Percentiles rank a stretch among this genome's conserved stretches.
Conservation (phyloP, 1,284 basidiomycete genomes). For the Inonotus obliquus region DNA sequence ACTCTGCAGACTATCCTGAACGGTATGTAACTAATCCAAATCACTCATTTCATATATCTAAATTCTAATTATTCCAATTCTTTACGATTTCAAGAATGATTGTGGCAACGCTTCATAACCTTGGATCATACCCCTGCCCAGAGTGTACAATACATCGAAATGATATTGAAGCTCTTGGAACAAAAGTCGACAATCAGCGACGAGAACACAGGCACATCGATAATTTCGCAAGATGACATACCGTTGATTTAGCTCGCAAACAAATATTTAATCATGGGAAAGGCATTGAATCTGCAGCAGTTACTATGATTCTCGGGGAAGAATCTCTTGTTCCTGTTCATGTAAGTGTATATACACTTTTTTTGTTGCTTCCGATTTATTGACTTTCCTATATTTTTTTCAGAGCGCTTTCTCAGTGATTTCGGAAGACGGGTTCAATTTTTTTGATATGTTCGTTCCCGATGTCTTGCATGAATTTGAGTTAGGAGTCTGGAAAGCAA, state of each 20-base stretch:
- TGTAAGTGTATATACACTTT: constrained; percentile 15
- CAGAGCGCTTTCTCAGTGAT: constrained; percentile 26
- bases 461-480: constrained; percentile 28
- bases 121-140: constrained; percentile 27
- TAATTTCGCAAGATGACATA: neutral
- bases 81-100: constrained; percentile 24
- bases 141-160: constrained; percentile 24
- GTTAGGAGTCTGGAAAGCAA: constrained; percentile 27
- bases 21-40: constrained; percentile 31
- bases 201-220: neutral
- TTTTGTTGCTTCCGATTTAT: constrained; percentile 12
- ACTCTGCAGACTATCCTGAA: constrained; percentile 39
- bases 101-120: constrained; percentile 26
- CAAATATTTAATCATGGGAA: constrained; percentile 21
- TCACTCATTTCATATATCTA: neutral
- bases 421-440: constrained; percentile 15
- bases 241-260: constrained; percentile 17
- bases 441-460: constrained; percentile 22
- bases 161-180: constrained; percentile 23
- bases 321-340: constrained; percentile 18
- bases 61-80: neutral
- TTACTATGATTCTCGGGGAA: constrained; percentile 17
- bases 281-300: constrained; percentile 3
- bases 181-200: constrained; percentile 19
- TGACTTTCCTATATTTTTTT: neutral